Base-by-base conservation (phyloP, 306 rosid species). In the Myrica gale region DNA sequence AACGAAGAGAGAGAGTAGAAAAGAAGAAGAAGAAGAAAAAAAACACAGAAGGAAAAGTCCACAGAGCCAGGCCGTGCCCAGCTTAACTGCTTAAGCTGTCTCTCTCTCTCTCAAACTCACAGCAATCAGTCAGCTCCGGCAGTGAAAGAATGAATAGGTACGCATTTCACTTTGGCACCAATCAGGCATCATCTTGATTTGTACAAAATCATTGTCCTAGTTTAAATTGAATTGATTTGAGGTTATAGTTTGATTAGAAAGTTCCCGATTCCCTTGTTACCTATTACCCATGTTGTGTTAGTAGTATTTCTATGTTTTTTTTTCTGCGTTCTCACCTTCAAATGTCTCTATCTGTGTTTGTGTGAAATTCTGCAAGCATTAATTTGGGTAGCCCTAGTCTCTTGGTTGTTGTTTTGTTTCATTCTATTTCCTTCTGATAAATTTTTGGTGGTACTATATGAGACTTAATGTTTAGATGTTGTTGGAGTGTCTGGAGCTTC, bases 131-230 rank as follows among this genome's bases (percentile, higher is more conserved):
- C 60, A 2, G 39, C 62, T 71, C 4, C 10, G 5, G 47, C 48
- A 9, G 16, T 9, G 65, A 48, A 55, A 82, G 57, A 72, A 83
- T 83, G 86, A 76, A 76, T 53, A 79, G 84, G 81, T 79, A 71
- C 51, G 26, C 48, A 37, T 13, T 69, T 69, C 3, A 11, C 48
- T 8, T 66, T 60, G 43, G 37, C n/a, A 23, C 67, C 32, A 8
- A 63, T 9, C 11, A 37, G 13, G 3, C 46, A 19, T 9, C 46
- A 19, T 9, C 3, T 42, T 17, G 23, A n/a, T 42, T 42, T 66
- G 41, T 50, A 66, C 50, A 17, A 9, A 66, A 8, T 66, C 32
- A 42, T 42, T 66, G 50, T 17, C 42, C 20, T 66, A 66, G 42
- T 6, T 6, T 48, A 66, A 66, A 7, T 9, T 66, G 48, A 41